Conservation (phyloP, 805 yeast genomes). For the Ogataea nakhonphanomensis region DNA sequence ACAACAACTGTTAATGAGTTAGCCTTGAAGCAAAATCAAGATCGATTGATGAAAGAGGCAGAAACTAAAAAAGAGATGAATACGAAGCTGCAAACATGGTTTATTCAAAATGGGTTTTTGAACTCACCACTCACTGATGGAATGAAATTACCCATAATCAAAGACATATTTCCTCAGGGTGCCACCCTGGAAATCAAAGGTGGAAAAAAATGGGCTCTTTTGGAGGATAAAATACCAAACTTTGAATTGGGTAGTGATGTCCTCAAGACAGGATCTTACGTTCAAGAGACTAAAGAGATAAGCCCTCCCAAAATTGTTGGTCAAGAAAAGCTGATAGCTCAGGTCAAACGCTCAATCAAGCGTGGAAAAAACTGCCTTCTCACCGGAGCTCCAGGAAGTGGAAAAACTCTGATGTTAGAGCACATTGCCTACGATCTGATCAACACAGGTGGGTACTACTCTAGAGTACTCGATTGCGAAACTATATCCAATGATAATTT, state of each 20-base stretch:
- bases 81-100: conserved; percentile 15
- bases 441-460: conserved; percentile 40
- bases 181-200: conserved; percentile 52
- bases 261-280: conserved; percentile 42
- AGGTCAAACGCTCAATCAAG: conserved; percentile 38
- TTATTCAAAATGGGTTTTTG: conserved; percentile 8
- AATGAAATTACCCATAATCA: conserved; percentile 51
- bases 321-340: conserved; percentile 42
- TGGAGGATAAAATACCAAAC: conserved; percentile 15
- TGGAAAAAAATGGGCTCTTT: conserved; percentile 29
- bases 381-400: conserved; percentile 77
- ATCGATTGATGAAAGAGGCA: conserved; percentile 21
- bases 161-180: conserved; percentile 49
- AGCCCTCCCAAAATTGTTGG: conserved; percentile 48
- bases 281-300: conserved; percentile 11
- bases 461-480: conserved; percentile 53
- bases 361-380: conserved; percentile 53
- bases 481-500: conserved; percentile 52
- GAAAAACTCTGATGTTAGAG: conserved; percentile 60
- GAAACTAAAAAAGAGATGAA: conserved; percentile 21
- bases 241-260: conserved; percentile 52
- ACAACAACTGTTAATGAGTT: conserved; percentile 33
- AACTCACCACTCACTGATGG: conserved; percentile 45
- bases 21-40: conserved; percentile 32
- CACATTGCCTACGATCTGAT: conserved; percentile 39